These are phyloP conservation scores for Conticribra weissflogii DNA, from an alignment of 108 stramenopile species.

Conservation along the genomic window DNA sequence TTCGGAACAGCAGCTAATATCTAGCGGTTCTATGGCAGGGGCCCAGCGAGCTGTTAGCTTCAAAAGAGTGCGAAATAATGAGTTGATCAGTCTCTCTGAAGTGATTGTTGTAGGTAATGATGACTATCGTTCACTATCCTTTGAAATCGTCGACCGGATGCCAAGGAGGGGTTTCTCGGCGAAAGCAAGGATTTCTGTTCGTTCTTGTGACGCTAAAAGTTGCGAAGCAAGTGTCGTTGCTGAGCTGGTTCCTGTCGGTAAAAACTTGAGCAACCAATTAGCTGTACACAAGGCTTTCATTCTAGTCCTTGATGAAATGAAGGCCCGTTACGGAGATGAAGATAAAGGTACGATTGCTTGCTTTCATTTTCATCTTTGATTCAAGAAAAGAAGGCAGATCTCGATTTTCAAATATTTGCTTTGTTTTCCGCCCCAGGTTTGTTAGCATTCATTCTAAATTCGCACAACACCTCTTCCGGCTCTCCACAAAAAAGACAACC, in stretches of 20 bases:
- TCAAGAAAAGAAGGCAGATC: background rate
- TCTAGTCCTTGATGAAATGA: constrained; percentile 79
- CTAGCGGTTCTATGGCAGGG: constrained; percentile 75
- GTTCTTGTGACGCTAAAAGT: constrained; percentile 47
- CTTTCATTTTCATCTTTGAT: background rate
- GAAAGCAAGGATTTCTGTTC: constrained; percentile 64
- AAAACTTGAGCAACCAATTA: constrained; percentile 79
- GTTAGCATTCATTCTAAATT: constrained; percentile 41
- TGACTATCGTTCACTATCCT: constrained; percentile 57
- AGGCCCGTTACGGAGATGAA: constrained; percentile 70
- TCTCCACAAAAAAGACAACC: constrained; percentile 17
- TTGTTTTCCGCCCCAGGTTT: constrained; percentile 39
- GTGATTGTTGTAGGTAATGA: constrained; percentile 75
- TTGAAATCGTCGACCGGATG: constrained; percentile 64
- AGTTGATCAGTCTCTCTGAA: constrained; percentile 66
- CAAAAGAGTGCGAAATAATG: constrained; percentile 62
- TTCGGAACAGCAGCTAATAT: constrained; percentile 78
- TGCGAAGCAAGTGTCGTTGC: constrained; percentile 68
- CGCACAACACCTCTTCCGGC: constrained; percentile 23
- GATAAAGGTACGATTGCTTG: constrained; percentile 48
- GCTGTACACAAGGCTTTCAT: constrained; percentile 85
- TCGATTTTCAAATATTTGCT: constrained; percentile 53
- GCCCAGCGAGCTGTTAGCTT: constrained; percentile 74
- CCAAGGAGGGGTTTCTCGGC: constrained; percentile 83
- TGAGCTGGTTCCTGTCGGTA: constrained; percentile 80